These are phyloP conservation scores for Acidiella bohemica DNA, from an alignment of 495 filamentous ascomycete genomes.

Conservation along the genomic window DNA sequence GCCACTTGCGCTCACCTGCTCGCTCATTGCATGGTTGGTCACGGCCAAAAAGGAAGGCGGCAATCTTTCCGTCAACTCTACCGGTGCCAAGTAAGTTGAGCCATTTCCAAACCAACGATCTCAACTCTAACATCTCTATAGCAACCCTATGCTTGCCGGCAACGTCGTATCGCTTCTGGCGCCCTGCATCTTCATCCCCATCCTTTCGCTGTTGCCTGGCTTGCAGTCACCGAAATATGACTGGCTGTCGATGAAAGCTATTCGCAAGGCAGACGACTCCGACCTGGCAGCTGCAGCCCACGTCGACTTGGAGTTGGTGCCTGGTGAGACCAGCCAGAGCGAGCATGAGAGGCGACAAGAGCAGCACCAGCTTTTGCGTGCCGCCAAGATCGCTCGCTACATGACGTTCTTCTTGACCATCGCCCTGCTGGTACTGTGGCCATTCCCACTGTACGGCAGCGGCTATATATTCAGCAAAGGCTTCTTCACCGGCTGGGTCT, in stretches of 20 bases:
- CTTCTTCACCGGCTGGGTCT: constrained; percentile 89
- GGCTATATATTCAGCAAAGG: constrained; percentile 78
- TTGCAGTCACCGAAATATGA: constrained; percentile 76
- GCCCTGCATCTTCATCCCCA: constrained; percentile 62
- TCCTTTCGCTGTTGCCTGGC: constrained; percentile 49
- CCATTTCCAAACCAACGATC: not conserved
- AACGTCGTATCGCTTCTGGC: constrained; percentile 71
- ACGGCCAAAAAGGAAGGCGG: constrained; percentile 70
- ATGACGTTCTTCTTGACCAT: constrained; percentile 66
- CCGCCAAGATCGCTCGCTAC: constrained; percentile 64
- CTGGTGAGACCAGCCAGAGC: constrained; percentile 36
- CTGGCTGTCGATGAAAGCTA: constrained; percentile 73
- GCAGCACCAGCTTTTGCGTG: constrained; percentile 51
- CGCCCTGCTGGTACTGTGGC: constrained; percentile 74
- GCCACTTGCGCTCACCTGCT: constrained; percentile 59
- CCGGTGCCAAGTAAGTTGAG: constrained; percentile 52
- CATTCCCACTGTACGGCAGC: constrained; percentile 83
- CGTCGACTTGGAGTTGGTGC: constrained; percentile 57
- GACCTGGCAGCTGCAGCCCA: constrained; percentile 56
- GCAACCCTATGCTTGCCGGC: constrained; percentile 78
- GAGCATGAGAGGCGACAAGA: constrained; percentile 43
- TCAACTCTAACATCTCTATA: constrained; percentile 11
- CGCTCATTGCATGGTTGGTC: constrained; percentile 80
- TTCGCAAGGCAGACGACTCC: constrained; percentile 71
- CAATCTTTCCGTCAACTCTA: constrained; percentile 55